Conservation (phyloP, 169 alveolate genomes). For the Plasmodium ovale region DNA sequence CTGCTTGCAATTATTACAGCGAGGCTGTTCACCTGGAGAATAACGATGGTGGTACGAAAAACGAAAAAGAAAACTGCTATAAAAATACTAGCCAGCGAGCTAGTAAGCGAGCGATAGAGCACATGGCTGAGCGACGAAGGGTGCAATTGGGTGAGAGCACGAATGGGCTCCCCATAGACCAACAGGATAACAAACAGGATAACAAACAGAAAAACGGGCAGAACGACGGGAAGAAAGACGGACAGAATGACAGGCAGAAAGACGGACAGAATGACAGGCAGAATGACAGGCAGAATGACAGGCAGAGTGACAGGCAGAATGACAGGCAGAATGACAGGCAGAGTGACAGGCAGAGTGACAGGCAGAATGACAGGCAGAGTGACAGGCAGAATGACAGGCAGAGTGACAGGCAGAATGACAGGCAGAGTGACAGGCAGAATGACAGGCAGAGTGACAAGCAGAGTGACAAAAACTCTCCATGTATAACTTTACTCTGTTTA, state of each 20-base stretch:
- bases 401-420: not conserved
- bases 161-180: no score
- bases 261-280: not conserved
- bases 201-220: not conserved
- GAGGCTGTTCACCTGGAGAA: constrained; percentile 16
- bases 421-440: not conserved
- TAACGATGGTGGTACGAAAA: not conserved
- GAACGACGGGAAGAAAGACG: not conserved
- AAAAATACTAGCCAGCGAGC: no score
- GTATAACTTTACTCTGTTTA: constrained; percentile 24
- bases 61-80: no score
- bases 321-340: not conserved
- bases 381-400: not conserved
- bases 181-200: no score
- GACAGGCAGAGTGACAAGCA: not conserved
- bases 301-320: not conserved
- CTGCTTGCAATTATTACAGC: constrained; percentile 22
- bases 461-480: constrained; percentile 11
- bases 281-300: not conserved
- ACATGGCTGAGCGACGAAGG: no score
- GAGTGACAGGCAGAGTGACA: not conserved
- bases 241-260: not conserved
- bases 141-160: no score
- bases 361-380: not conserved
- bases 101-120: no score